Base-by-base conservation (phyloP, 352 stramenopile genomes). In the Phytophthora macrochlamydospora region DNA sequence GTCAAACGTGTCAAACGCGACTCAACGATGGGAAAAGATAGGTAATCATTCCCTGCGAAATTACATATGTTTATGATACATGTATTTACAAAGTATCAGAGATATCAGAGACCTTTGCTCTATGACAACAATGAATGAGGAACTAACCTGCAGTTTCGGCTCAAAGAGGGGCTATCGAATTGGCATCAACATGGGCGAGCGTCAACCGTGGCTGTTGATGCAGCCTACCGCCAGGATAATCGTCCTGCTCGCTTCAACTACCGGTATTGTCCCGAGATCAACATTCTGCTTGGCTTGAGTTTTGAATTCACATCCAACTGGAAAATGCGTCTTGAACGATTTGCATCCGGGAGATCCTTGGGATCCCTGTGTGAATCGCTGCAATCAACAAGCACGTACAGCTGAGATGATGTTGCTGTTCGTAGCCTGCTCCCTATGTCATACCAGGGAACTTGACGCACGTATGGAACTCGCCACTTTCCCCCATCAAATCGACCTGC, bases 401-500 rank as follows among this genome's bases (percentile, higher is more conserved):
- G 18, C 18, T 24, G 18, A 24, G 0, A 1, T 8, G 11, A 28
- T 28, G 29, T 49, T 49, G 24, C 12, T 29, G 4, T 46, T 7
- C 8, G 12, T 46, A 24, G 40, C 8, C 8, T 18, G 3, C 28
- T 24, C 37, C n/a, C 52, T 71, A 73, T 9, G 54, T 67, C 89
- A 97, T 87, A 9, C 70, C 64, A 14, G 73, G 78, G 40, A 98
- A 89, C 65, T 88, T 70, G 32, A 91, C 90, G 28, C 92, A 78
- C 12, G 89, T 94, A 79, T 98, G 91, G 73, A 97, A 98, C 75
- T 98, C 91, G 38, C 91, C 91, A 59, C 84, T 70, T 51, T 98
- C 91, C 31, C n/a, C 91, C 85, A 97, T 97, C 11, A 85, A 68
- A 73, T 97, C 91, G 11, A 67, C 50, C 1, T 56, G 53, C 14